phyloP scores from a whole-genome alignment of 176 grass and related monocot species.

The Oryza officinalis region DNA sequence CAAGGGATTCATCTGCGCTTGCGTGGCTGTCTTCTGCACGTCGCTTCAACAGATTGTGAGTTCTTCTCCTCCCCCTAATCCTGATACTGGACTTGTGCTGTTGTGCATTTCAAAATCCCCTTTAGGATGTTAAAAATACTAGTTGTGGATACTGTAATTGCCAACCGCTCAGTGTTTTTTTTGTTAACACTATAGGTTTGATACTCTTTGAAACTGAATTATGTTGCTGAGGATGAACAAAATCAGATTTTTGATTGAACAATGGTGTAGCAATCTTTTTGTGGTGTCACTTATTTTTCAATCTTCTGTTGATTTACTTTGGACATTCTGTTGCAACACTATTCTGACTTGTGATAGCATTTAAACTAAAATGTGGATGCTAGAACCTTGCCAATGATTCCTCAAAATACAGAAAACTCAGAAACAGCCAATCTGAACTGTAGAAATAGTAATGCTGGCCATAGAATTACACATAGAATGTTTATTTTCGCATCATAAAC shows the following conservation, averaged over 20 bases:
- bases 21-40: slow-evolving; percentile 86
- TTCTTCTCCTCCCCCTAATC: background rate
- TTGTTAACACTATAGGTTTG: background rate
- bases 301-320: background rate
- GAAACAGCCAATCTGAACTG: slow-evolving; percentile 16
- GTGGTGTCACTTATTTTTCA: background rate
- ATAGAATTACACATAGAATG: background rate
- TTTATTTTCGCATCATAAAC: background rate
- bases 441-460: background rate
- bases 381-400: background rate
- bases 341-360: background rate
- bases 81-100: background rate
- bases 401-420: background rate
- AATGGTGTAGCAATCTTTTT: background rate
- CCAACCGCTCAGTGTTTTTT: background rate
- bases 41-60: slow-evolving; percentile 96
- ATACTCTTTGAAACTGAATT: background rate
- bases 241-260: background rate
- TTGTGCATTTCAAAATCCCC: background rate
- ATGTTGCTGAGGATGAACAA: slow-evolving; percentile 8
- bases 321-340: slow-evolving; percentile 1
- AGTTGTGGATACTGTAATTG: background rate
- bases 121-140: background rate
- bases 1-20: slow-evolving; percentile 86
- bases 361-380: background rate